These are phyloP conservation scores for Dryas octopetala DNA, from an alignment of 306 rosid species.

Conservation along the genomic window DNA sequence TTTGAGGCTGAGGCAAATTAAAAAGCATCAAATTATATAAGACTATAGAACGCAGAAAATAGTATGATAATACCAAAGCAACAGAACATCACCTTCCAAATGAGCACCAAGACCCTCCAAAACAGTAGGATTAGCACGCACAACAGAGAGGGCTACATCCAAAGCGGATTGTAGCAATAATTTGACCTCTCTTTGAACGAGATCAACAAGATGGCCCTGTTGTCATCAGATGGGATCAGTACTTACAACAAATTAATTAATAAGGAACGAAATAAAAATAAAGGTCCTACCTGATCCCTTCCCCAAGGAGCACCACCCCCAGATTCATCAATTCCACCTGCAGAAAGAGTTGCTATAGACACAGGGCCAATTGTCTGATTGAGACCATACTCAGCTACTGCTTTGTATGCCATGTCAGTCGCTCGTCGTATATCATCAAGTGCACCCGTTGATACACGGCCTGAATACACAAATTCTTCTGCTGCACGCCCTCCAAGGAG, in stretches of 20 bases:
- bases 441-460: slow-evolving; percentile 96
- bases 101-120: slow-evolving; percentile 95
- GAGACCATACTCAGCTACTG: slow-evolving; percentile 97
- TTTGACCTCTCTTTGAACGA: slow-evolving; percentile 92
- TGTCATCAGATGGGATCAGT: slow-evolving; percentile 40
- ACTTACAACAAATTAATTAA: slow-evolving; percentile 19
- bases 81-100: slow-evolving; percentile 63
- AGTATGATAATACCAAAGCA: neutral
- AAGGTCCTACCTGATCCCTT: slow-evolving; percentile 79
- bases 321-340: slow-evolving; percentile 90
- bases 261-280: slow-evolving; percentile 11
- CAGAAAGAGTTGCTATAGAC: slow-evolving; percentile 75
- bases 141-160: slow-evolving; percentile 76
- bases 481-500: slow-evolving; percentile 99
- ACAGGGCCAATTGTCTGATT: slow-evolving; percentile 87
- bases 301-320: slow-evolving; percentile 81
- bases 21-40: neutral
- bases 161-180: slow-evolving; percentile 83
- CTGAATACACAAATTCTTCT: slow-evolving; percentile 90
- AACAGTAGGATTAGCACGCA: slow-evolving; percentile 88
- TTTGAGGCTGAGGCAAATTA: neutral
- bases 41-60: neutral
- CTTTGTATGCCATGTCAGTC: slow-evolving; percentile 98
- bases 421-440: slow-evolving; percentile 97
- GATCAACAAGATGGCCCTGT: slow-evolving; percentile 94